Conservation (phyloP, 1,284 basidiomycete species). For the Trametes pubescens region DNA sequence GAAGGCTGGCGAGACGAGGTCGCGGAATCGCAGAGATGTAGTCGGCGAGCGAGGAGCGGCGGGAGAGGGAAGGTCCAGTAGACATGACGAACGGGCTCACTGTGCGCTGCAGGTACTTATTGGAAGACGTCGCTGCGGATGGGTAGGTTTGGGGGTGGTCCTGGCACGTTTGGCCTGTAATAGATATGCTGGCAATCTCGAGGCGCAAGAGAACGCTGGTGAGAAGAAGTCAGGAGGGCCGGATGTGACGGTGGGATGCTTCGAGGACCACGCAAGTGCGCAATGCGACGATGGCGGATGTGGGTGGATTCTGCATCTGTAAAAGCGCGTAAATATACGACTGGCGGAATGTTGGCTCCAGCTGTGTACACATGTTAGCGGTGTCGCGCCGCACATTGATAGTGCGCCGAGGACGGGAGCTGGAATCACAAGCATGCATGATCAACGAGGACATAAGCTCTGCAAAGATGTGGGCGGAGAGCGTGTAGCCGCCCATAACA, state of each 20-base stretch:
- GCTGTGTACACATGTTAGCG: slow-evolving; percentile 22
- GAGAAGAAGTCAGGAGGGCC: slow-evolving; percentile 16
- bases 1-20: slow-evolving; percentile 50
- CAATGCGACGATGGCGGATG: slow-evolving; percentile 30
- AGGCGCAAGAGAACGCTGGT: slow-evolving; percentile 17
- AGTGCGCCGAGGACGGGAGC: slow-evolving; percentile 22
- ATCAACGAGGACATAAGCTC: slow-evolving; percentile 38
- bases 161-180: slow-evolving; percentile 30
- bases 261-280: slow-evolving; percentile 30
- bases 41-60: slow-evolving; percentile 55
- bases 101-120: slow-evolving; percentile 38
- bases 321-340: slow-evolving; percentile 29
- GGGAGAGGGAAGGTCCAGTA: slow-evolving; percentile 40
- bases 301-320: slow-evolving; percentile 11
- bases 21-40: slow-evolving; percentile 50
- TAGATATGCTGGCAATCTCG: slow-evolving; percentile 32
- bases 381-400: slow-evolving; percentile 31
- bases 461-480: slow-evolving; percentile 23
- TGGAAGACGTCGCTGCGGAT: slow-evolving; percentile 34
- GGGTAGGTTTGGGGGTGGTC: slow-evolving; percentile 37
- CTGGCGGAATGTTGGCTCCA: slow-evolving; percentile 16
- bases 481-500: slow-evolving; percentile 39
- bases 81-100: slow-evolving; percentile 35
- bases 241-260: slow-evolving; percentile 28
- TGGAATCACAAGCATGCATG: slow-evolving; percentile 41